phyloP scores from a whole-genome alignment of 306 rosid species.

The Quillaja saponaria region DNA sequence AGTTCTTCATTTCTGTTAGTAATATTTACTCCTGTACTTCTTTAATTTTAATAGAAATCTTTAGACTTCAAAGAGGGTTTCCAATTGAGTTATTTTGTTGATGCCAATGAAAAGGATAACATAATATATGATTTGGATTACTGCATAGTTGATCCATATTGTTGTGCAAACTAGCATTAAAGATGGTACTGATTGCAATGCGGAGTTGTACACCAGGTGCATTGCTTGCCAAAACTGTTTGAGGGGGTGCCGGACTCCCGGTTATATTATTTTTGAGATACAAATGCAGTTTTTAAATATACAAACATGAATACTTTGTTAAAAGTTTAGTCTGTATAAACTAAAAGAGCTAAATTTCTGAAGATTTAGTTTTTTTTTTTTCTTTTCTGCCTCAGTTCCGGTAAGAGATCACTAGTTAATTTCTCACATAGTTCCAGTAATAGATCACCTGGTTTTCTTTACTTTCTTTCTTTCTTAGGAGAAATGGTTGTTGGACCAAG shows the following conservation, averaged over 20 bases:
- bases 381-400: too few species aligned
- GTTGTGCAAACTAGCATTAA: slow-evolving; percentile 10
- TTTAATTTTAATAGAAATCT: slow-evolving; percentile 8
- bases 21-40: not conserved
- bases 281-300: slow-evolving; percentile 4
- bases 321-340: slow-evolving; percentile 5
- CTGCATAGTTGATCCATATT: slow-evolving; percentile 1
- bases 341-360: slow-evolving; percentile 18
- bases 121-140: not conserved
- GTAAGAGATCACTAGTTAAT: too few species aligned
- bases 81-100: not conserved
- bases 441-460: slow-evolving; percentile 9
- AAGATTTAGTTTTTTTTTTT: too few species aligned
- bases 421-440: slow-evolving; percentile 21
- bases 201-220: too few species aligned
- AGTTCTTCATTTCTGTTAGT: slow-evolving; percentile 6
- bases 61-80: not conserved
- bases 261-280: slow-evolving; percentile 5
- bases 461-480: slow-evolving; percentile 36
- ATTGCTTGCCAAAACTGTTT: too few species aligned
- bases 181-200: not conserved
- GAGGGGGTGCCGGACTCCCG: too few species aligned
- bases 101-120: slow-evolving; percentile 4
- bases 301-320: slow-evolving; percentile 6
- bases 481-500: slow-evolving; percentile 95